A percentile compares a stretch with the other conserved stretches of the same genome.
phyloP scores from a whole-genome alignment of 345 rosid genomes.

The Kernera saxatilis region DNA sequence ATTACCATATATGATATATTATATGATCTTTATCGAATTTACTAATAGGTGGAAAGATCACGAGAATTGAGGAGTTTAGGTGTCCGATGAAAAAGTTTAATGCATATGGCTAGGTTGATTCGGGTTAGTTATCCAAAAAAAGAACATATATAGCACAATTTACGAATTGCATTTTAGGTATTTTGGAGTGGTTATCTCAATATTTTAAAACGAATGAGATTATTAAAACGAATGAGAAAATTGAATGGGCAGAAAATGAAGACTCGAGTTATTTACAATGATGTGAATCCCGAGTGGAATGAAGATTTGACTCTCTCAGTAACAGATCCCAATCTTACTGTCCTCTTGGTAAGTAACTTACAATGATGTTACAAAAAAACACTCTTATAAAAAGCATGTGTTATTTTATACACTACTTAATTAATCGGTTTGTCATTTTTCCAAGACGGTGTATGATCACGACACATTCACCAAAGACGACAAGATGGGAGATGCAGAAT shows the following conservation, averaged over 20 bases:
- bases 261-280: slow-evolving; percentile 70
- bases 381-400: background rate
- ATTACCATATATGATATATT: background rate
- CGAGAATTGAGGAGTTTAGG: background rate
- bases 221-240: background rate
- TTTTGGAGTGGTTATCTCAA: background rate
- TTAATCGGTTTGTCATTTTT: background rate
- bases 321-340: slow-evolving; percentile 45
- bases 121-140: background rate
- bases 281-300: slow-evolving; percentile 89
- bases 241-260: slow-evolving; percentile 56
- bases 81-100: background rate
- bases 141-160: background rate
- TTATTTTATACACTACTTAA: background rate
- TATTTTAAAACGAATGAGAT: background rate
- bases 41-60: background rate
- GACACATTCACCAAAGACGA: slow-evolving; percentile 85
- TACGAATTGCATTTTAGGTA: background rate
- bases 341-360: slow-evolving; percentile 46
- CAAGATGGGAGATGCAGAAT: slow-evolving; percentile 86
- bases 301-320: slow-evolving; percentile 84
- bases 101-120: background rate
- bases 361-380: background rate
- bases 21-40: background rate
- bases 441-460: slow-evolving; percentile 75